Evolutionary conservation across 2,329 filamentous ascomycete genomes (phyloP).

Genomic region (Sarocladium strictum): DNA sequence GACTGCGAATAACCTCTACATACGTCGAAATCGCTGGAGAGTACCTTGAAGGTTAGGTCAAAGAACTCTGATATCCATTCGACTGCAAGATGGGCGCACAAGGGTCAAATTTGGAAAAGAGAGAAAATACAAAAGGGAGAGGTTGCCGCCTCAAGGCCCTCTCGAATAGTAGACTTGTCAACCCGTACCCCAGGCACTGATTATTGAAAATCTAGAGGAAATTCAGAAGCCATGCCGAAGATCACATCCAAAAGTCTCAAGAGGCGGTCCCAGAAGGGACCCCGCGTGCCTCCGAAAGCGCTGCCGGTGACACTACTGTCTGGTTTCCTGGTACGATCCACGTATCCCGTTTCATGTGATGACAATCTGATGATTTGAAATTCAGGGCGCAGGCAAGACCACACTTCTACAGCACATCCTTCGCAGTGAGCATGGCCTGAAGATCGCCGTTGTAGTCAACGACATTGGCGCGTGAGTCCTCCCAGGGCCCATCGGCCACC

Average conservation of each 20-base stretch:
- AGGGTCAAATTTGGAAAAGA: background rate
- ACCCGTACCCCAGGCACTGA: background rate
- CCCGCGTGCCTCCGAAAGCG: slow-evolving; percentile 14
- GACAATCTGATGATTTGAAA: background rate
- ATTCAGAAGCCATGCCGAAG: background rate
- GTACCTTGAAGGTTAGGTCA: slow-evolving; percentile 4
- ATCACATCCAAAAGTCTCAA: background rate
- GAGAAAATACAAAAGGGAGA: background rate
- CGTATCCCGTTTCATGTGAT: background rate
- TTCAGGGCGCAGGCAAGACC: slow-evolving; percentile 63
- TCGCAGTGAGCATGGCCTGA: slow-evolving; percentile 58
- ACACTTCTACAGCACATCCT: slow-evolving; percentile 65
- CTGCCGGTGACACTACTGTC: slow-evolving; percentile 29
- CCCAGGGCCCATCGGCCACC: background rate
- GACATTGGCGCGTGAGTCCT: slow-evolving; percentile 55
- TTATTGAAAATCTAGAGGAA: background rate
- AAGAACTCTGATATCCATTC: too few relatives aligned
- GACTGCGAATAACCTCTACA: background rate
- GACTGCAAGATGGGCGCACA: background rate
- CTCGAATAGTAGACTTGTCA: background rate
- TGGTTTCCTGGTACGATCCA: slow-evolving; percentile 24
- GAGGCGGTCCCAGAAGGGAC: background rate
- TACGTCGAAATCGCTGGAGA: background rate
- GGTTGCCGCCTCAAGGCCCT: background rate
- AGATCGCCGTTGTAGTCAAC: slow-evolving; percentile 68